Conservation (phyloP, 176 grass and related monocot genomes). For the bread wheat (Triticum aestivum) region IWGSC_CS_RefSeq_v2.1 NC_057813.1:594969305-594969804, state of each 20-base stretch:
- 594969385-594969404: no score
- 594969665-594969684: background rate
- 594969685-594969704: background rate
- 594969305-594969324: background rate
- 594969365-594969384: no score
- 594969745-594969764: no score
- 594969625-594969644: background rate
- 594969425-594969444: background rate
- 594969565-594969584: conserved; percentile 71
- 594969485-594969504: conserved; percentile 82
- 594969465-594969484: conserved; percentile 91
- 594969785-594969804: conserved; percentile 11
- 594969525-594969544: conserved; percentile 98
- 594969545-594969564: conserved; percentile 88
- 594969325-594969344: background rate
- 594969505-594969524: conserved; percentile 99
- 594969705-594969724: background rate
- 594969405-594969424: background rate
- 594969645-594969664: background rate
- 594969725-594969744: conserved; percentile 20
- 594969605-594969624: background rate
- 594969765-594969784: background rate
- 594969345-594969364: background rate
- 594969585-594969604: conserved; percentile 50
- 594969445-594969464: background rate